Conservation (phyloP, 2,329 filamentous ascomycete genomes). For the Rhynchosporium secalis region DNA sequence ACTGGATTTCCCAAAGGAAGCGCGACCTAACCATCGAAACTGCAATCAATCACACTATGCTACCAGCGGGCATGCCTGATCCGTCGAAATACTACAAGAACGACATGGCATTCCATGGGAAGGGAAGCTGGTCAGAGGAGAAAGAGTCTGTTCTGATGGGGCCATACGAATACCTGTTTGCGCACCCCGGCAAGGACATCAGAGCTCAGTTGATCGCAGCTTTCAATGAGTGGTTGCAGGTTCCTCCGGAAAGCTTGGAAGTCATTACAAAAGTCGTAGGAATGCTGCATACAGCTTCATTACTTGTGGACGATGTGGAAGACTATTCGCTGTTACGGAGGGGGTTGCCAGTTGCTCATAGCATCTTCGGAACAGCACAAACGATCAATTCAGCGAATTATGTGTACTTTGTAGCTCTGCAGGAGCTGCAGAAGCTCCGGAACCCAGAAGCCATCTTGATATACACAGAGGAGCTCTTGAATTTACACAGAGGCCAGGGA, state of each 20-base stretch:
- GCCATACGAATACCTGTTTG: slow-evolving; percentile 78
- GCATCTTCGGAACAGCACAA: slow-evolving; percentile 81
- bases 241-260: slow-evolving; percentile 67
- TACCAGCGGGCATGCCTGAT: slow-evolving; percentile 28
- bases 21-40: slow-evolving; percentile 30
- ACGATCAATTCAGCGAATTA: slow-evolving; percentile 92
- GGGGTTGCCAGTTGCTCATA: slow-evolving; percentile 79
- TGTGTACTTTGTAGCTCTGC: slow-evolving; percentile 78
- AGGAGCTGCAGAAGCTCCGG: slow-evolving; percentile 69
- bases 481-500: slow-evolving; percentile 83
- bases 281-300: slow-evolving; percentile 82
- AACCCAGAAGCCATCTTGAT: slow-evolving; percentile 68
- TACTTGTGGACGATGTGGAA: slow-evolving; percentile 86
- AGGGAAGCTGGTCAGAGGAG: slow-evolving; percentile 60
- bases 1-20: slow-evolving; percentile 55
- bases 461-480: slow-evolving; percentile 79
- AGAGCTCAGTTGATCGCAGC: slow-evolving; percentile 75
- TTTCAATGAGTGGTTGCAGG: slow-evolving; percentile 79
- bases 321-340: slow-evolving; percentile 75
- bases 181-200: slow-evolving; percentile 82
- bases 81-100: slow-evolving; percentile 34
- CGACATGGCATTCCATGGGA: slow-evolving; percentile 38
- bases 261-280: slow-evolving; percentile 78
- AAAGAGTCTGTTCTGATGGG: slow-evolving; percentile 78
- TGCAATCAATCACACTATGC: slow-evolving; percentile 34